Percentiles rank a stretch among this genome's conserved stretches.
These are phyloP conservation scores for Fonsecaea monophora DNA, from an alignment of 2,329 filamentous ascomycete genomes.

Conservation along the genomic window DNA sequence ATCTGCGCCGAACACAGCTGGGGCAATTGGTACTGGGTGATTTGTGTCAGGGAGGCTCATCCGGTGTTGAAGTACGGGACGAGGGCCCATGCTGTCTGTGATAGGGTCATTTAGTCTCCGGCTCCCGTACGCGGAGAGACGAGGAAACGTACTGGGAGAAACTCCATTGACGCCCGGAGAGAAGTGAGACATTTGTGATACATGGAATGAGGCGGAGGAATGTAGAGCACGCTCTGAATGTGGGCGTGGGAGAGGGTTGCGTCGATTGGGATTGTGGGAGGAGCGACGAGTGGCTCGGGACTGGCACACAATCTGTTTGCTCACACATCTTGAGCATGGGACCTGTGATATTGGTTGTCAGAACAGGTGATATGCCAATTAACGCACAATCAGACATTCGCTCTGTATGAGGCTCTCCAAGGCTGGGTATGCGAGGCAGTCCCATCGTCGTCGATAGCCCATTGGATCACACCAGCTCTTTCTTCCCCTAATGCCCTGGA, in stretches of 20 bases:
- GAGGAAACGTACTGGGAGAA: slow-evolving; percentile 33
- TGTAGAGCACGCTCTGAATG: slow-evolving; percentile 38
- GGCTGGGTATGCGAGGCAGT: background rate
- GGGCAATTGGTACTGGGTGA: slow-evolving; percentile 37
- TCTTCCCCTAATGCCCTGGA: background rate
- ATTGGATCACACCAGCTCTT: background rate
- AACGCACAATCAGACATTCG: background rate
- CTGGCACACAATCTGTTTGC: slow-evolving; percentile 41
- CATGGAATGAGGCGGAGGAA: slow-evolving; percentile 38
- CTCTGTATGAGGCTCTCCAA: background rate
- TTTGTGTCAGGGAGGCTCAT: slow-evolving; percentile 37
- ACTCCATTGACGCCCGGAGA: slow-evolving; percentile 32
- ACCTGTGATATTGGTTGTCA: slow-evolving; percentile 34
- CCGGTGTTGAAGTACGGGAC: slow-evolving; percentile 28
- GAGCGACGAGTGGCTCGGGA: slow-evolving; percentile 40
- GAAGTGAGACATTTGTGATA: slow-evolving; percentile 38
- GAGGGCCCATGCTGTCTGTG: slow-evolving; percentile 30
- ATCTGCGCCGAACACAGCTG: slow-evolving; percentile 33
- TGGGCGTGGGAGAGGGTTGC: slow-evolving; percentile 35
- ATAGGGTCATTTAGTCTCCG: slow-evolving; percentile 13
- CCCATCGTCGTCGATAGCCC: background rate
- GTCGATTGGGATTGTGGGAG: slow-evolving; percentile 38
- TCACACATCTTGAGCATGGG: slow-evolving; percentile 42
- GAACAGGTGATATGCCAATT: slow-evolving; percentile 6
- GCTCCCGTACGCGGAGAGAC: background rate